Evolutionary conservation across 306 rosid genomes (phyloP).

Genomic region (Calophaca sinica): DNA sequence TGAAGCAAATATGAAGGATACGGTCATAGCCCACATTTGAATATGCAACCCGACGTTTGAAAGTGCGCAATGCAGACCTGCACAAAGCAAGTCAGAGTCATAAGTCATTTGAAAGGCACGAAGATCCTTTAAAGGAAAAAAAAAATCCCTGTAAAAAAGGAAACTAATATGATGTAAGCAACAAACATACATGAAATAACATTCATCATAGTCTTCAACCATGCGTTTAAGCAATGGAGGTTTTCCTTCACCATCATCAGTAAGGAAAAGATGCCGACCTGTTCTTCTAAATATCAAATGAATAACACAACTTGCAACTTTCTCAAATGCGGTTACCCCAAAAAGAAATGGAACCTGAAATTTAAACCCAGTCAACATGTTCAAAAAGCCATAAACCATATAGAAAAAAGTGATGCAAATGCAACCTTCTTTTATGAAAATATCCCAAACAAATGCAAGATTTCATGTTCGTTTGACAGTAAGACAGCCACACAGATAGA

Average conservation of each 20-base stretch:
- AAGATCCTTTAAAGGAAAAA: slow-evolving; percentile 29
- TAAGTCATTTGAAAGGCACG: slow-evolving; percentile 36
- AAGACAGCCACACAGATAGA: slow-evolving; percentile 4
- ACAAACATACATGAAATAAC: slow-evolving; percentile 78
- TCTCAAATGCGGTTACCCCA: slow-evolving; percentile 89
- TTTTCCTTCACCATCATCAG: slow-evolving; percentile 81
- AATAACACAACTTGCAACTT: slow-evolving; percentile 72
- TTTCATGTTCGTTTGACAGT: slow-evolving; percentile 23
- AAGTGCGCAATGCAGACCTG: slow-evolving; percentile 89
- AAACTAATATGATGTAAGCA: slow-evolving; percentile 29
- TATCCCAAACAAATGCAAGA: slow-evolving; percentile 18
- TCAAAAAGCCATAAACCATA: slow-evolving; percentile 10
- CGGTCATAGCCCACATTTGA: slow-evolving; percentile 93
- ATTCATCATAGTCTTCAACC: slow-evolving; percentile 74
- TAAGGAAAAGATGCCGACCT: slow-evolving; percentile 94
- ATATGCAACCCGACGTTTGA: slow-evolving; percentile 78
- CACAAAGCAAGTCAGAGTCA: slow-evolving; percentile 46
- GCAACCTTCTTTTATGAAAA: slow-evolving; percentile 23
- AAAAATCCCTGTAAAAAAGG: slow-evolving; percentile 11
- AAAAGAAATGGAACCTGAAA: slow-evolving; percentile 97
- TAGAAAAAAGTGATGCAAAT: background rate
- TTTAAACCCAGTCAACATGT: slow-evolving; percentile 31
- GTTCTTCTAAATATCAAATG: slow-evolving; percentile 97
- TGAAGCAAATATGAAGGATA: slow-evolving; percentile 62
- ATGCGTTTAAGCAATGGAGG: slow-evolving; percentile 91